Evolutionary conservation across 495 filamentous ascomycete genomes (phyloP), one percentile per base, ranked within the genome.

Genomic region (Podospora didyma): DNA sequence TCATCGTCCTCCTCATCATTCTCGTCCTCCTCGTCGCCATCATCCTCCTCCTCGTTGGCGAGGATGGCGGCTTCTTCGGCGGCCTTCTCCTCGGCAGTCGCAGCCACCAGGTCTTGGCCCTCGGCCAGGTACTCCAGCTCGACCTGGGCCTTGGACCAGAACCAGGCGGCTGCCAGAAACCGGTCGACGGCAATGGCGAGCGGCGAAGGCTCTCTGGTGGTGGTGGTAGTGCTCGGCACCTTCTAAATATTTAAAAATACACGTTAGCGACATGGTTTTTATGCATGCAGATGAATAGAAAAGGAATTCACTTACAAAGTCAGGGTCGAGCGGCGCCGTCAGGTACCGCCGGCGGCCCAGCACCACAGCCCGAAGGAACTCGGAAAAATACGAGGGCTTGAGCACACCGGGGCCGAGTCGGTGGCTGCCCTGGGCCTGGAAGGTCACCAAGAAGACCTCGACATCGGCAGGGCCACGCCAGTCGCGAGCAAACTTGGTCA

Each of bases 111-210:
- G 28, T 51, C 28, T 2, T 7, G 26, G 49, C 14, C 10, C 24
- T 20, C 28, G 16, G 24, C 26, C 28, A 19, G 4, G 2, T 56
- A 45, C 54, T 56, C 46, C 46, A 56, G 23, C 45, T 39, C 48
- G 22, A 22, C 46, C 31, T 26, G 35, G 0, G 14, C 1, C 12
- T n/a, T 26, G 9, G 10, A 31, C 54, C 54, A 56, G 22, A 49
- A 56, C 19, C 31, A 50, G 34, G 54, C 54, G 7, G 54, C 23
- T 21, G 5, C 1, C 37, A 49, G 16, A 46, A 56, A 56, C 31
- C n/a, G 20, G 46, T 56, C 54, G 46, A 49, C 53, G 35, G 54
- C 45, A 23, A 22, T 31, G 22, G 54, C 54, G 7, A 56, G 46
- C 16, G 48, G 34, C 34, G 34, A 44, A 37, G 42, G 54, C 45